Base-by-base conservation (phyloP, 495 filamentous ascomycete genomes). In the Tuber brumale region DNA sequence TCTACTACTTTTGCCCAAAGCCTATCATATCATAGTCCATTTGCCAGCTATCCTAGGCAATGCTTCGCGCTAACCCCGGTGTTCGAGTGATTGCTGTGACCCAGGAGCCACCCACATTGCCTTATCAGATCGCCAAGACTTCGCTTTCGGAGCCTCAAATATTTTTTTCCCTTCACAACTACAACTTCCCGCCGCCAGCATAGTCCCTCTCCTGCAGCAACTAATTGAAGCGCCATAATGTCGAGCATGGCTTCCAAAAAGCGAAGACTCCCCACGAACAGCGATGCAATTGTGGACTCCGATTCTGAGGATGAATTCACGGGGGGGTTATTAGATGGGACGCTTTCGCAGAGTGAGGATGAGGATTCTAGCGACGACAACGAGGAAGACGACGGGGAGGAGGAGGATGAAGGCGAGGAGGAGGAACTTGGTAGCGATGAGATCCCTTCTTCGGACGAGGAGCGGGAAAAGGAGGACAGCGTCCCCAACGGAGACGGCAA, bases 271-370 rank as follows among this genome's bases (percentile, higher is more conserved):
- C 74, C 76, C 12, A 69, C 74, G 6, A 27, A 57, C 1, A 84
- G 87, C 21, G 86, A 86, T 57, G 85, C 87, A 6, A 85, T 86
- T 73, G 74, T 80, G 46, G 80, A 81, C 69, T 81, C 85, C 41
- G 85, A 84, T 77, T 90, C 89, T 31, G 91, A 91, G 12, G 89
- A 91, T 71, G 92, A 93, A 74, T 87, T 94, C 80, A 87, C 86
- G 73, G 85, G 86, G 45, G 88, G 87, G 1, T 85, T 91, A 44
- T 83, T 93, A 14, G 88, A 92, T 74, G 91, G 90, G 43, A 86
- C 89, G 72, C 85, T 92, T 69, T 91, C 90, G 48, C 84, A 87
- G 75, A 88, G 85, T 75, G 87, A 87, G 74, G 86, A 87, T 27
- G 88, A 89, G 72, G 88, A 87, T 43, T 77, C 79, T n/a, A 79